Evolutionary conservation across 345 rosid species (phyloP), one percentile per base, ranked within the genome.

Genomic region (Fremontodendron californicum): DNA sequence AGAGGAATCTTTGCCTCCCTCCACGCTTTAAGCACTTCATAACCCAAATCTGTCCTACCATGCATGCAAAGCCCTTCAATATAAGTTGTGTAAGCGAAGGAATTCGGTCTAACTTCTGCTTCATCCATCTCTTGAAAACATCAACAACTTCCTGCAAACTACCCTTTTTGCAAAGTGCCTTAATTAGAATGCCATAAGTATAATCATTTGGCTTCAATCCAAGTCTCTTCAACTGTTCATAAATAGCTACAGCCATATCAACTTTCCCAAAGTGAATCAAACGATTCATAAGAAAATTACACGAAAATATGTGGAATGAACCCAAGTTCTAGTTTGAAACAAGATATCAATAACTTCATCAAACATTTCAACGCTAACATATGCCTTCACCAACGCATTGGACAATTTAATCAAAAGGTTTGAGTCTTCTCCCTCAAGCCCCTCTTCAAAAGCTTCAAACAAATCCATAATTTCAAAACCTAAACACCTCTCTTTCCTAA

Each of bases 1-100:
- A 83, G n/a, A 40, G 86, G 86, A 74, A 79, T 18, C 2, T 85
- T 85, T 4, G 64, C 78, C 2, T 40, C 75, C 61, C 74, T 52
- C 78, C 82, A 75, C 0, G 29, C 55, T 61, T 60, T 46, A 48
- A 94, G 83, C 67, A 84, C 27, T 76, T 78, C 63, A 80, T 81
- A 74, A 63, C 91, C 98, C 19, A 52, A 19, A 23, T 77, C 86
- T 2, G 92, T 77, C 78, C 48, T 76, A n/a, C 78, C 67, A 81
- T 84, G 83, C 64, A 58, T 51, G 78, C 97, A 90, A 69, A 93
- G 90, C 51, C 94, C 97, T 85, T 89, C 89, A 6, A 93, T 87
- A 67, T 77, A 90, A 46, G 92, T 83, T 4, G 79, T 74, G 80
- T 84, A 89, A 68, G 87, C 86, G 86, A 84, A 90, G 62, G 80